These are phyloP conservation scores for Xylariaceae sp. DNA, from an alignment of 2,329 filamentous ascomycete species.

Conservation along the genomic window DNA sequence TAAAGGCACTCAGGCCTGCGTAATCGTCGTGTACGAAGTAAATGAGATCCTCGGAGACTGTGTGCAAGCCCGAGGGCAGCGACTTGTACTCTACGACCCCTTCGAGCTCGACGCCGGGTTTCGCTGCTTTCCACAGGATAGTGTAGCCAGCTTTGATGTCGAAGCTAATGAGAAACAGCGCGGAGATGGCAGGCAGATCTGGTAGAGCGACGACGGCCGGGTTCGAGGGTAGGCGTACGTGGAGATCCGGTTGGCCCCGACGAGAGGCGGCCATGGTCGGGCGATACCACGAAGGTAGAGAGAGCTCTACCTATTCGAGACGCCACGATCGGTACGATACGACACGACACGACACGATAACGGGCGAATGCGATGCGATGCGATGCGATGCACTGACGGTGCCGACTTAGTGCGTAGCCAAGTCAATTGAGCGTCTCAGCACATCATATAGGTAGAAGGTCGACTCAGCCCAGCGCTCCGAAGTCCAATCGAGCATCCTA, in stretches of 20 bases:
- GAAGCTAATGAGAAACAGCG: conserved; percentile 84
- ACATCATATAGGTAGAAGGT: conserved; percentile 5
- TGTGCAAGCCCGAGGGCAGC: conserved; percentile 86
- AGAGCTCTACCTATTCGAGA: no score
- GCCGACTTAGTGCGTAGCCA: conserved; percentile 1
- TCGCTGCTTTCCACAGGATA: conserved; percentile 77
- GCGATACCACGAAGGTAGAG: background rate
- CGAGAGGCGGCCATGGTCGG: conserved; percentile 31
- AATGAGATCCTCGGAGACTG: conserved; percentile 79
- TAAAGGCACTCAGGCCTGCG: conserved; percentile 86
- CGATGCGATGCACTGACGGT: conserved; percentile 4
- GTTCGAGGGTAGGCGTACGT: conserved; percentile 29
- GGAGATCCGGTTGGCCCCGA: conserved; percentile 32
- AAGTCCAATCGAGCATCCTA: background rate
- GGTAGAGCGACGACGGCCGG: conserved; percentile 31
- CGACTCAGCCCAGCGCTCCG: conserved; percentile 1
- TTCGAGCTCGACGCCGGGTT: conserved; percentile 67
- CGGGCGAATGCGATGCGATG: background rate
- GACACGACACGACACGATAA: background rate
- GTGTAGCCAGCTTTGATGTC: conserved; percentile 90
- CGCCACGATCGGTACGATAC: background rate
- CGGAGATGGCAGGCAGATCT: conserved; percentile 60
- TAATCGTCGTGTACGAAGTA: conserved; percentile 87
- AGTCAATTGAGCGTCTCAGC: conserved; percentile 11
- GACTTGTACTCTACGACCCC: conserved; percentile 94